A percentile compares a stretch with the other conserved stretches of the same genome.
phyloP scores from a whole-genome alignment of 108 stramenopile genomes.

The Aurantiochytrium sp. region DNA sequence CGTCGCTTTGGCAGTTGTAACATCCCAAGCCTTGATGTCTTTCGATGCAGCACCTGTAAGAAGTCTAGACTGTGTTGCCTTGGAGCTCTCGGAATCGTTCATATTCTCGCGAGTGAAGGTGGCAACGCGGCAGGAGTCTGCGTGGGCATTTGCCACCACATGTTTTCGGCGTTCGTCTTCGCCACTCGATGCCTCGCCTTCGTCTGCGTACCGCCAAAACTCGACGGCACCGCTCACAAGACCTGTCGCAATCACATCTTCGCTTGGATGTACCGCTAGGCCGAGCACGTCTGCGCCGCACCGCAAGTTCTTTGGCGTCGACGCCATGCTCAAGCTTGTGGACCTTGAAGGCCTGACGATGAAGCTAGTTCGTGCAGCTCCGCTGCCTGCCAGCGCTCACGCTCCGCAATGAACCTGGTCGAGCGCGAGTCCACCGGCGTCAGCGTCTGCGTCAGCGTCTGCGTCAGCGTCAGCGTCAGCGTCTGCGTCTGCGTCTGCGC shows the following conservation, averaged over 20 bases:
- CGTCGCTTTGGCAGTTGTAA: not conserved
- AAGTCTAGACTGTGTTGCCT: not conserved
- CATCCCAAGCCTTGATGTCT: not conserved
- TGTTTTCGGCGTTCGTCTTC: not conserved
- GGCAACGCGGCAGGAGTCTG: not conserved
- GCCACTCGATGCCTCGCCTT: not conserved
- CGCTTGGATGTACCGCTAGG: not conserved
- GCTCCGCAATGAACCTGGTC: too few species aligned
- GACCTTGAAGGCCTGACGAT: too few species aligned
- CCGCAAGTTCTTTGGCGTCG: not conserved
- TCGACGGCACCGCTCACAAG: not conserved
- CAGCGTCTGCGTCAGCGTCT: too few species aligned
- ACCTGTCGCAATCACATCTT: not conserved
- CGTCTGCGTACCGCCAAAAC: not conserved
- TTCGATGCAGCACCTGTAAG: not conserved
- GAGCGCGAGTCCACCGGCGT: too few species aligned
- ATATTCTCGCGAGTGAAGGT: not conserved
- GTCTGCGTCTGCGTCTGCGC: too few species aligned
- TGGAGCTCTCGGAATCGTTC: too few species aligned
- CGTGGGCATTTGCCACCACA: not conserved
- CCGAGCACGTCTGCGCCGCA: not conserved
- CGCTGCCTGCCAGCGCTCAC: too few species aligned
- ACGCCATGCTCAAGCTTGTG: too few species aligned
- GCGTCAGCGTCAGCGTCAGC: too few species aligned
- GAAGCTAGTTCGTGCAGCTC: too few species aligned